Evolutionary conservation across 164 flowering plant genomes (phyloP).

Genomic region (Piper betle): DNA sequence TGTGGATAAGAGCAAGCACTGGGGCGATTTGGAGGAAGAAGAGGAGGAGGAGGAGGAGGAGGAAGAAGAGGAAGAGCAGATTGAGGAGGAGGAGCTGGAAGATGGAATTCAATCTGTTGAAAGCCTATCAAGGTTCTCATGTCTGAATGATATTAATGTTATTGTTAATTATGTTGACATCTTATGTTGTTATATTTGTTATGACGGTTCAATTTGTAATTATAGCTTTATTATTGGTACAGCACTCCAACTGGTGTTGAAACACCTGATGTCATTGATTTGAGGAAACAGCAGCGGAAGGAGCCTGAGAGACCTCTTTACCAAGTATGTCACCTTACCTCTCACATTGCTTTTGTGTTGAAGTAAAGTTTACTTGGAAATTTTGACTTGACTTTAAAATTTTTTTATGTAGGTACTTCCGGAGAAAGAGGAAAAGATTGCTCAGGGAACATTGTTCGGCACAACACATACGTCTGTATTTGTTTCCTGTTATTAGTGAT

Average conservation of each 20-base stretch:
- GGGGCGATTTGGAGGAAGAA: slow-evolving; percentile 99
- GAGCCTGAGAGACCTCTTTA: slow-evolving; percentile 91
- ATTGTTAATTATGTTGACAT: neutral
- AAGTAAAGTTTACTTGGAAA: neutral
- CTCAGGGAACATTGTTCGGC: slow-evolving; percentile 83
- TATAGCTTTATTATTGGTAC: slow-evolving; percentile 7
- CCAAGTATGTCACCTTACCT: slow-evolving; percentile 40
- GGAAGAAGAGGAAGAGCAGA: slow-evolving; percentile 62
- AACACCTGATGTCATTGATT: slow-evolving; percentile 97
- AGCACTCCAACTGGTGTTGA: slow-evolving; percentile 98
- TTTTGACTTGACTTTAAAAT: neutral
- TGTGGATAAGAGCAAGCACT: slow-evolving; percentile 86
- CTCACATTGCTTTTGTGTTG: neutral
- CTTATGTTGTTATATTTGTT: neutral
- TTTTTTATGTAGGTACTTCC: slow-evolving; percentile 58
- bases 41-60: slow-evolving; percentile 49
- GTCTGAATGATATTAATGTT: neutral
- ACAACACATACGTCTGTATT: slow-evolving; percentile 71
- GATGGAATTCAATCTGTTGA: slow-evolving; percentile 89
- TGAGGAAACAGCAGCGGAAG: slow-evolving; percentile 94
- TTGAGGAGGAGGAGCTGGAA: slow-evolving; percentile 77
- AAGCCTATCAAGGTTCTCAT: slow-evolving; percentile 69
- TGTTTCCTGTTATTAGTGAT: neutral
- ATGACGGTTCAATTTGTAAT: neutral
- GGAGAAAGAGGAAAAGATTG: slow-evolving; percentile 81